Evolutionary conservation across 345 rosid genomes (phyloP), one percentile per base, ranked within the genome.

Genomic region (Arabis alpina): DNA sequence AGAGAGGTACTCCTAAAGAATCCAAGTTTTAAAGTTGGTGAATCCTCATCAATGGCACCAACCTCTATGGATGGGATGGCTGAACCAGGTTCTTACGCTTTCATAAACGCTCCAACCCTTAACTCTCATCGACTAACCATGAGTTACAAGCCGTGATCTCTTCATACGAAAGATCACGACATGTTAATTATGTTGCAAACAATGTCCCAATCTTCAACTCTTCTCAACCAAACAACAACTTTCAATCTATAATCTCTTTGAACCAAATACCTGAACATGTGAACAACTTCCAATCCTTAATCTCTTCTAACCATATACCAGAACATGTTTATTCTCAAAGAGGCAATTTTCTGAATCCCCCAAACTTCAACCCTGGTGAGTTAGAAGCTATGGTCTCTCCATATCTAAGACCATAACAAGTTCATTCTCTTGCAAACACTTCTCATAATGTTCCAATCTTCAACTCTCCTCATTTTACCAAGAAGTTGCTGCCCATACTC

Each of bases 1-100:
- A 47, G 37, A 3, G 6, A 58, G 24, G 8, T 14, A 48, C 10
- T 13, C 12, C 34, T 44, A 11, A 24, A 19, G 12, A 47, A 57
- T 6, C 64, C 15, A 0, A 0, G 8, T 16, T 30, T 16, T 14
- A n/a, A 67, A 30, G 32, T 5, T 7, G 43, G 61, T 9, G 44
- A 54, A 24, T 43, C 61, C 43, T 66, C 61, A 16, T 66, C 71
- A 42, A 53, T 8, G 32, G 4, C 32, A 28, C 32, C 32, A 28
- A 28, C 32, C 32, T 28, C 32, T 28, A 28, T 28, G 32, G 32
- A 28, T 28, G 3, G 32, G 32, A 5, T 28, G 32, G 32, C 32
- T 28, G 32, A 28, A 28, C 32, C 32, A 28, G 32, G 32, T 28
- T 28, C 32, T 5, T 28, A 3, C 4, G 2, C 32, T 28, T 5